Base-by-base conservation (phyloP, 2,329 filamentous ascomycete genomes). In the Exophiala calicioides region DNA sequence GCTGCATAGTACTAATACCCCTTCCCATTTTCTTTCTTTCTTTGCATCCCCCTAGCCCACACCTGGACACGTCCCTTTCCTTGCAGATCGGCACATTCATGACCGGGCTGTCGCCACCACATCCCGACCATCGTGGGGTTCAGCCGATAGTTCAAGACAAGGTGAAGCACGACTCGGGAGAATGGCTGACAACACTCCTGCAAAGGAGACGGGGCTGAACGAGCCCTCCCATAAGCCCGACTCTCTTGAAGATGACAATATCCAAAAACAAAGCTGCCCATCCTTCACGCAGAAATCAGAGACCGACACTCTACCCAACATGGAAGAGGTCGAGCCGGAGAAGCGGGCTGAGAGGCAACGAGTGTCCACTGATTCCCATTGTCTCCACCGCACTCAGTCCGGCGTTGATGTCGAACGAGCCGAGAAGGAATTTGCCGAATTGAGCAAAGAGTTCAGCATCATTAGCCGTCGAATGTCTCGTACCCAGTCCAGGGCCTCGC, bases 321-420 rank as follows among this genome's bases (percentile, higher is more conserved):
- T 32, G 24, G 47, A 43, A 27, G 8, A 15, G 3, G 19, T 32
- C 15, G 32, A 44, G 27, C 12, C 39, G 31, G 45, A 50, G 29
- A 55, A 52, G 38, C 19, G 18, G 12, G 18, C n/a, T 18, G 45
- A 54, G 30, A 42, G 38, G 23, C 13, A 45, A 26, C 44, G 44
- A 13, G 49, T 40, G 19, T 47, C 44, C 3, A 44, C 58, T 15
- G 64, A 68, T 33, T 60, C 62, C 3, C 59, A 65, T 33, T 65
- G 62, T 5, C 48, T 66, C 18, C 58, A 63, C 3, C 64, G 61
- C 7, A 59, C 62, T 20, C 54, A 64, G 53, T 57, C 58, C 59
- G 61, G 75, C 55, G 63, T 74, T 62, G 57, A 72, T 65, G 59
- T 77, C 63, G 61, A 77, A 67, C 61, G 65, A 61, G 60, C 72